Base-by-base conservation (phyloP, 176 grass and related monocot genomes). In the Oryza punctata region DNA sequence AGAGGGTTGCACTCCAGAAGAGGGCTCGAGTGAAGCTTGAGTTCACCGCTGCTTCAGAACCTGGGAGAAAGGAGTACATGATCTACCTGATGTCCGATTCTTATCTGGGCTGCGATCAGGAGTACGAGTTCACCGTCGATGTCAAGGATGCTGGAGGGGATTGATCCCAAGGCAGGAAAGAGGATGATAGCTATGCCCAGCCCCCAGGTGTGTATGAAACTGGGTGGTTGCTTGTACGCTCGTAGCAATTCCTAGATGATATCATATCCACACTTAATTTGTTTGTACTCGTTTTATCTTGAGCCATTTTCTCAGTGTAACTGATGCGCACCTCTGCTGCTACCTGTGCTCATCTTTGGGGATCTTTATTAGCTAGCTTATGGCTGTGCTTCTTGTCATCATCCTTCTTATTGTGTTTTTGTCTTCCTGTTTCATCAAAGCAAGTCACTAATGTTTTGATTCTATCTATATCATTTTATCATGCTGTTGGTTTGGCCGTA, bases 1-100 rank as follows among this genome's bases (percentile, higher is more conserved):
- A 93, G 85, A 91, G 96, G 50, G 92, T 98, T 29, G 70, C 88
- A 1, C 82, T 98, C 46, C 92, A 93, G 65, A 91, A 88, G 77
- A 91, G 87, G 80, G 88, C 89, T 12, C 92, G 88, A 47, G 92
- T 91, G 29, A 94, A 94, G 69, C 96, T 98, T 5, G 87, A 86
- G 78, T 98, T 98, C 81, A 84, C 72, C 2, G 89, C 93, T 12
- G 89, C 91, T 4, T 61, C 40, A 12, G 90, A 98, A 35, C 33
- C 82, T 9, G 93, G 91, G 49, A 91, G 72, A 63, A 98, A 90
- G 87, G 80, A 88, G 5, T 90, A 93, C 71, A 95, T 86, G 63
- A 91, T 98, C 78, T 98, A 98, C 72, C 91, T 98, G 72, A 95
- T 98, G 93, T 98, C 89, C 4, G 96, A 98, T 54, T 98, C 96